phyloP scores from a whole-genome alignment of 805 yeast species.

The Candida easanensis region DNA sequence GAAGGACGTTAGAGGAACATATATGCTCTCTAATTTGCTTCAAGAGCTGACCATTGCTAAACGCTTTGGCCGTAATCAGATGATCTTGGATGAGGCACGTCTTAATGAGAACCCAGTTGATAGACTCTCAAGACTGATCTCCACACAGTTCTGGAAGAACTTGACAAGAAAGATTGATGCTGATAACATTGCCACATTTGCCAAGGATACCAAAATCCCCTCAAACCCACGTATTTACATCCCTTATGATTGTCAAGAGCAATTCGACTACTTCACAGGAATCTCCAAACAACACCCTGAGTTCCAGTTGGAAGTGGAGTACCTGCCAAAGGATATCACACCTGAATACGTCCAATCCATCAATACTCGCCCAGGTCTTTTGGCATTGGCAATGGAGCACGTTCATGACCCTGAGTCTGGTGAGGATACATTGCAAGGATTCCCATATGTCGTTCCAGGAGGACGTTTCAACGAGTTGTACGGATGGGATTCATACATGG shows the following conservation, averaged over 20 bases:
- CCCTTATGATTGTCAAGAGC: constrained; percentile 68
- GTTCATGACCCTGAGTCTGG: constrained; percentile 49
- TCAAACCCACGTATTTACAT: constrained; percentile 75
- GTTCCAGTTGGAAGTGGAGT: constrained; percentile 65
- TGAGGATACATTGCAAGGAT: constrained; percentile 52
- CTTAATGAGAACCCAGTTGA: constrained; percentile 85
- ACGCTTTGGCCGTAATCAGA: constrained; percentile 71
- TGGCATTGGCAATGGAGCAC: constrained; percentile 71
- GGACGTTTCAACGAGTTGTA: constrained; percentile 95
- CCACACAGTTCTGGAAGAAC: constrained; percentile 76
- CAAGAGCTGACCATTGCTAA: constrained; percentile 90
- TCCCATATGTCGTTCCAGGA: constrained; percentile 94
- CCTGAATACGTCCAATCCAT: constrained; percentile 75
- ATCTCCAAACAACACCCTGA: constrained; percentile 56
- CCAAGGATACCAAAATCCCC: constrained; percentile 73
- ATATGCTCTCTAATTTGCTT: constrained; percentile 79
- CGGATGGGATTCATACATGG: constrained; percentile 98
- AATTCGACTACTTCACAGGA: constrained; percentile 60
- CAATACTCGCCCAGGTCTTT: constrained; percentile 79
- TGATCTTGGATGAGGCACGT: constrained; percentile 78
- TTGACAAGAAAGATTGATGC: constrained; percentile 71
- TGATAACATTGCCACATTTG: constrained; percentile 62
- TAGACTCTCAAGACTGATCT: constrained; percentile 68
- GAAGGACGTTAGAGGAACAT: constrained; percentile 79
- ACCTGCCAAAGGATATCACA: constrained; percentile 70